A percentile compares a stretch with the other conserved stretches of the same genome.
Evolutionary conservation across 345 rosid genomes (phyloP).

Genomic region (Linum trigynum): DNA sequence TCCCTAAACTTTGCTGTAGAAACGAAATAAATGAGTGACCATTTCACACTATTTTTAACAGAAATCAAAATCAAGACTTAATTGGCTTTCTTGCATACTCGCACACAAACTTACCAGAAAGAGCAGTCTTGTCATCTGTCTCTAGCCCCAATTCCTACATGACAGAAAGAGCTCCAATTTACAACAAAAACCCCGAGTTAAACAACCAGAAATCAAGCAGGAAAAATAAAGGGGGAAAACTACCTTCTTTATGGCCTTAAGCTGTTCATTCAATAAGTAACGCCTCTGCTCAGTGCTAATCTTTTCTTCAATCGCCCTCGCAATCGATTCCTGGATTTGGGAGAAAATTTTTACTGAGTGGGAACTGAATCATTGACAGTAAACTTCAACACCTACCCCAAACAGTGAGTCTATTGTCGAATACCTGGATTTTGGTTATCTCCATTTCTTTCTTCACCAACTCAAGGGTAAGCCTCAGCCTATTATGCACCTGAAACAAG

Average conservation of each 20-base stretch:
- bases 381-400: conserved; percentile 1
- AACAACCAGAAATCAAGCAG: conserved; percentile 1
- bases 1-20: conserved; percentile 87
- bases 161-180: conserved; percentile 14
- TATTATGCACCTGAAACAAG: conserved; percentile 62
- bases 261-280: conserved; percentile 92
- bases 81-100: background rate
- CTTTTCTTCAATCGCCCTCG: conserved; percentile 98
- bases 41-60: background rate
- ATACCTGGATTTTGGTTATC: conserved; percentile 95
- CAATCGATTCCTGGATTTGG: conserved; percentile 69
- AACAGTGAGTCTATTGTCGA: background rate
- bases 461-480: conserved; percentile 73
- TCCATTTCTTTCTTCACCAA: conserved; percentile 95
- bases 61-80: background rate
- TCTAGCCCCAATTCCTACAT: conserved; percentile 95
- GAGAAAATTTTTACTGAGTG: conserved; percentile 10
- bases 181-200: conserved; percentile 5
- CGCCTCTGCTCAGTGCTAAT: conserved; percentile 98
- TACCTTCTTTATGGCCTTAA: conserved; percentile 99
- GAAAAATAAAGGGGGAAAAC: background rate
- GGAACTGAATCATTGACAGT: background rate
- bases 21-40: conserved; percentile 9
- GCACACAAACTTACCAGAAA: conserved; percentile 51
- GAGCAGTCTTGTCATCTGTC: conserved; percentile 98